A percentile compares a stretch with the other conserved stretches of the same genome.
Evolutionary conservation across 2,329 filamentous ascomycete genomes (phyloP).

Genomic region (Fusarium verrucosum): DNA sequence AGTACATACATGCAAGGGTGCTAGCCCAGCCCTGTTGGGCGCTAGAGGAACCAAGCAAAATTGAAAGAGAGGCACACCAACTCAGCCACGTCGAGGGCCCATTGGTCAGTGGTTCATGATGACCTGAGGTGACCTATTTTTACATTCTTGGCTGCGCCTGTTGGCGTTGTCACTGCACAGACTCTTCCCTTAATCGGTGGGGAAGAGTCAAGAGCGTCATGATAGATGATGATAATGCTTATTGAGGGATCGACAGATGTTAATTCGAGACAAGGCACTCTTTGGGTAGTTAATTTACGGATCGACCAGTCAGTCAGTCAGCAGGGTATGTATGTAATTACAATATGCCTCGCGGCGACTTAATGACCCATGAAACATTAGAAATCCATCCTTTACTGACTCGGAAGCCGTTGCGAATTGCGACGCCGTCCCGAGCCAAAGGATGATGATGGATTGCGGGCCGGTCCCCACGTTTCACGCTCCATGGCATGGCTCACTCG

Average conservation of each 20-base stretch:
- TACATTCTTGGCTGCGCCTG: conserved; percentile 27
- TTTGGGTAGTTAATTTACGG: not conserved
- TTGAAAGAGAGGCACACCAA: conserved; percentile 4
- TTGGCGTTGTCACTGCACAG: conserved; percentile 5
- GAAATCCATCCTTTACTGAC: not conserved
- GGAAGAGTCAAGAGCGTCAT: conserved; percentile 7
- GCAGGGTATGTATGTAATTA: no score
- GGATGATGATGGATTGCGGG: conserved; percentile 14
- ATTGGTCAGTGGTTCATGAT: conserved; percentile 30
- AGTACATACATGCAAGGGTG: conserved; percentile 20
- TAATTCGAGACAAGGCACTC: conserved; percentile 24
- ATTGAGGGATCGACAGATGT: conserved; percentile 22
- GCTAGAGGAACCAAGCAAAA: conserved; percentile 24
- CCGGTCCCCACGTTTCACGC: conserved; percentile 31
- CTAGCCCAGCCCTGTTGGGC: conserved; percentile 29
- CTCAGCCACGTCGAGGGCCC: conserved; percentile 24
- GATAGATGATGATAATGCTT: conserved; percentile 6
- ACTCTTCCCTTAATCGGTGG: conserved; percentile 5
- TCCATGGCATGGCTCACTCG: no score
- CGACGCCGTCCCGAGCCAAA: not conserved
- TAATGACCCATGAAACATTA: not conserved
- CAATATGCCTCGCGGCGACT: conserved; percentile 13
- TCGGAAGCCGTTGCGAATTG: not conserved
- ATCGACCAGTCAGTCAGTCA: not conserved
- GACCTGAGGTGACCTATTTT: conserved; percentile 33